Conservation (phyloP, 2,329 filamentous ascomycete species). For the Furcasterigmium sp. region DNA sequence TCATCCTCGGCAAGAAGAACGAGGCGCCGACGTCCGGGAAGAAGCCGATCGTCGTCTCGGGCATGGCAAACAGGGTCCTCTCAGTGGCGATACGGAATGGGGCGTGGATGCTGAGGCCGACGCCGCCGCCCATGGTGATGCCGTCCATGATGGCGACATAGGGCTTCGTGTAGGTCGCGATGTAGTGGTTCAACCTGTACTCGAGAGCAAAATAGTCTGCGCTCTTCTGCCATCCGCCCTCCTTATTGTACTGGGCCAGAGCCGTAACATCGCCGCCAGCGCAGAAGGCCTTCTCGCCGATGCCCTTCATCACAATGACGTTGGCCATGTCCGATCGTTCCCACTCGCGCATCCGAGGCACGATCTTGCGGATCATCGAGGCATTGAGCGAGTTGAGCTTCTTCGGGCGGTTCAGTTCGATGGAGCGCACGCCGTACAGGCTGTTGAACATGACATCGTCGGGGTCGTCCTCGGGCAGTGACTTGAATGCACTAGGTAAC, state of each 20-base stretch:
- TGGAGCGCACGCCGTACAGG: conserved; percentile 81
- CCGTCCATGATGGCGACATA: conserved; percentile 96
- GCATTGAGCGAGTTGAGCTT: conserved; percentile 91
- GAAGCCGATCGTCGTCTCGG: conserved; percentile 96
- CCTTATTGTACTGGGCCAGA: conserved; percentile 68
- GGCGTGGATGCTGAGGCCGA: conserved; percentile 89
- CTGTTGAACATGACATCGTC: conserved; percentile 92
- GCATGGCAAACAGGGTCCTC: conserved; percentile 94
- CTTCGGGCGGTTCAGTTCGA: conserved; percentile 88
- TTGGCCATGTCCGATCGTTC: conserved; percentile 92
- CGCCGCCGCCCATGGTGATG: conserved; percentile 96
- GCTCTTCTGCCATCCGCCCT: conserved; percentile 69
- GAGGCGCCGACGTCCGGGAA: conserved; percentile 97
- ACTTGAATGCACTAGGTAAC: conserved; percentile 34
- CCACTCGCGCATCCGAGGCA: conserved; percentile 87
- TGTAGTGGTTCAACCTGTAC: conserved; percentile 93
- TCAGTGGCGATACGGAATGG: conserved; percentile 97
- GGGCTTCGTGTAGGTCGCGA: conserved; percentile 89
- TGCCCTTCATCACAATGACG: conserved; percentile 85
- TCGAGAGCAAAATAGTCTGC: conserved; percentile 87
- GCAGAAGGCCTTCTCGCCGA: conserved; percentile 80
- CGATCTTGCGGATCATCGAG: conserved; percentile 94
- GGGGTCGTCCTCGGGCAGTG: conserved; percentile 64
- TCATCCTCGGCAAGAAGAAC: conserved; percentile 89
- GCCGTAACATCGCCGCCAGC: conserved; percentile 86